Base-by-base conservation (phyloP, 1,284 basidiomycete genomes). In the Ustilago cynodontis region DNA sequence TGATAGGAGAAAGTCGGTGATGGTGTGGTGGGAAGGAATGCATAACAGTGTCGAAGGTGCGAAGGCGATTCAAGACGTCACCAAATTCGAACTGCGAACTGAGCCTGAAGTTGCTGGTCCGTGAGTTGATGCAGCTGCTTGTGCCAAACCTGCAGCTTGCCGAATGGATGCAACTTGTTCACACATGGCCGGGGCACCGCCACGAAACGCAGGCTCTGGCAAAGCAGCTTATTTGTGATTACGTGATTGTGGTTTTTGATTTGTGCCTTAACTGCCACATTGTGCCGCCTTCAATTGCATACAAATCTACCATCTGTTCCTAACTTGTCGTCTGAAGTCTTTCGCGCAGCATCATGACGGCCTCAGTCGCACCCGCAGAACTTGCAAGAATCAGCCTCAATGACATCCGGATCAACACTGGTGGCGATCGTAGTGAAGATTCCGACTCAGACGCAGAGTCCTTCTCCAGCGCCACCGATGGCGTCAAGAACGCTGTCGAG, bases 401-500 rank as follows among this genome's bases (percentile, higher is more conserved):
- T 60, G 55, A 59, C n/a, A 74, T 74, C 28, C 41, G 47, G 5
- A 52, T 75, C 14, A 57, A 59, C 14, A 50, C 43, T 1, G n/a
- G 49, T 28, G 49, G 37, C n/a, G 54, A 55, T 24, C 6, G 28
- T 2, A 47, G 39, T 31, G 59, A 50, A 9, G 59, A 29, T 14
- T 37, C 33, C 14, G 68, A 71, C 16, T 64, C 60, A n/a, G 68
- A 67, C 18, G 55, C 41, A 31, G 74, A 59, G n/a, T 65, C 64
- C 5, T 67, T 67, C 35, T 39, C 62, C 3, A 65, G 59, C n/a
- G 69, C 63, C 29, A 35, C 57, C 24, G 52, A 64, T 37, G 60
- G 56, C n/a, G 49, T 55, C 18, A 67, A 45, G 13, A 35, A 54
- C 11, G 51, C 62, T 6, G 51, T 62, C 0, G 71, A 76, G 24